phyloP scores from a whole-genome alignment of 768 basidiomycete genomes.

The Amanita rubescens region DNA sequence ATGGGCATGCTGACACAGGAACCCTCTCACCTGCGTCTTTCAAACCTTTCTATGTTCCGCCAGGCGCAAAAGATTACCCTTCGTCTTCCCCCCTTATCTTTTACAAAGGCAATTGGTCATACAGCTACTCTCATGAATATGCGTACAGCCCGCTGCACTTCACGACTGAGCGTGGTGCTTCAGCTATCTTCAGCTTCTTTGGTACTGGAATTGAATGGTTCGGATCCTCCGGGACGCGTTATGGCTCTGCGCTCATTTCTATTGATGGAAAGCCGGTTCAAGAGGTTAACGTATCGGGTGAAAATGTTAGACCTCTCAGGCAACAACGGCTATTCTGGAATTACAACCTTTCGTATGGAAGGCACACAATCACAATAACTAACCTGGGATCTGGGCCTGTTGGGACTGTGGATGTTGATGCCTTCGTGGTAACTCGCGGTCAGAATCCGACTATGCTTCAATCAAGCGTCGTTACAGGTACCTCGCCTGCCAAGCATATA shows the following conservation, averaged over 20 bases:
- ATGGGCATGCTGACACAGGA: constrained; percentile 49
- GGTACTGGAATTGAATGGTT: constrained; percentile 80
- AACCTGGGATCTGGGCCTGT: constrained; percentile 39
- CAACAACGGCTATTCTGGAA: constrained; percentile 64
- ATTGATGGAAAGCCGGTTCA: constrained; percentile 46
- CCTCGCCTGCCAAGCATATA: neutral
- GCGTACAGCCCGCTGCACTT: constrained; percentile 42
- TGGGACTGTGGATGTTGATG: constrained; percentile 47
- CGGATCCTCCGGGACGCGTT: constrained; percentile 45
- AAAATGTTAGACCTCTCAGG: constrained; percentile 22
- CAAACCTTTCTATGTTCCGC: constrained; percentile 67
- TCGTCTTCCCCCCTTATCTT: constrained; percentile 61
- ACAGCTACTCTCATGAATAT: constrained; percentile 44
- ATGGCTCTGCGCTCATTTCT: constrained; percentile 50
- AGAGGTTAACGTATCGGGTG: constrained; percentile 39
- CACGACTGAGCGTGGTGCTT: constrained; percentile 42
- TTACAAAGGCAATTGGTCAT: constrained; percentile 54
- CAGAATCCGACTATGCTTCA: constrained; percentile 3
- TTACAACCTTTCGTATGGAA: constrained; percentile 40
- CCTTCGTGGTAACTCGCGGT: constrained; percentile 56
- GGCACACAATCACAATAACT: constrained; percentile 58
- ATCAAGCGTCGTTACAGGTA: neutral
- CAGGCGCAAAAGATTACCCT: constrained; percentile 63
- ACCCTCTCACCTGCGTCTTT: constrained; percentile 41
- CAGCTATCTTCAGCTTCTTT: constrained; percentile 51